These are phyloP conservation scores for Aspergillus kassunensis DNA, from an alignment of 495 filamentous ascomycete species.

Conservation along the genomic window DNA sequence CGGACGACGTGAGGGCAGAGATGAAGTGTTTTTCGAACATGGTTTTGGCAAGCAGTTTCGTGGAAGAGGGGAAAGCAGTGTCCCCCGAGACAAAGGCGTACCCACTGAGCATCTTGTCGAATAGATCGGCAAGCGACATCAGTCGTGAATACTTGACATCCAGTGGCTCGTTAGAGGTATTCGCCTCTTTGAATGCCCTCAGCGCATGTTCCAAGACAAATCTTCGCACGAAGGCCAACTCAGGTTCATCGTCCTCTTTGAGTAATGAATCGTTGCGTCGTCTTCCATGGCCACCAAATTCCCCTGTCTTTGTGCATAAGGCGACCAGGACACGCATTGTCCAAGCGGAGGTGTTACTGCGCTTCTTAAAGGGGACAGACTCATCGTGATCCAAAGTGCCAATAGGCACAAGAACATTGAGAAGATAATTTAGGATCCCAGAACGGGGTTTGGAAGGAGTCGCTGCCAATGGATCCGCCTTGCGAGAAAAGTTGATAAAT, in stretches of 20 bases:
- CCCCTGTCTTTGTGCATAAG: slow-evolving; percentile 81
- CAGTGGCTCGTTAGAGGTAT: slow-evolving; percentile 70
- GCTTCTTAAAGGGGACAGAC: slow-evolving; percentile 74
- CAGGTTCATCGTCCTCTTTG: slow-evolving; percentile 74
- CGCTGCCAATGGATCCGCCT: slow-evolving; percentile 71
- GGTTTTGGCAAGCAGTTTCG: slow-evolving; percentile 75
- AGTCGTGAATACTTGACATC: slow-evolving; percentile 84
- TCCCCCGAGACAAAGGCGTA: slow-evolving; percentile 56
- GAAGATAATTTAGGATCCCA: slow-evolving; percentile 86
- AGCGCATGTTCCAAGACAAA: slow-evolving; percentile 93
- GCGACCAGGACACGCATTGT: slow-evolving; percentile 81
- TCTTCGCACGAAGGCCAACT: slow-evolving; percentile 85
- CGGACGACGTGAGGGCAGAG: slow-evolving; percentile 77
- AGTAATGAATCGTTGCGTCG: slow-evolving; percentile 45
- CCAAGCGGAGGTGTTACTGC: slow-evolving; percentile 73
- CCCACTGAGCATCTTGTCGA: slow-evolving; percentile 84
- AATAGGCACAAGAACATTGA: slow-evolving; percentile 78
- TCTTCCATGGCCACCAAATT: slow-evolving; percentile 46
- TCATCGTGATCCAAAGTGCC: slow-evolving; percentile 73
- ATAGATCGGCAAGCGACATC: slow-evolving; percentile 81
- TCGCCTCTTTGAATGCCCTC: slow-evolving; percentile 88
- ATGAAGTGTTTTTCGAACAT: slow-evolving; percentile 99
- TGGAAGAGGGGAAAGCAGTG: slow-evolving; percentile 43
- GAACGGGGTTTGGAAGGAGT: slow-evolving; percentile 94
- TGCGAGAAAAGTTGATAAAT: slow-evolving; percentile 97